phyloP scores from a whole-genome alignment of 768 basidiomycete genomes.

The Russula emetica region DNA sequence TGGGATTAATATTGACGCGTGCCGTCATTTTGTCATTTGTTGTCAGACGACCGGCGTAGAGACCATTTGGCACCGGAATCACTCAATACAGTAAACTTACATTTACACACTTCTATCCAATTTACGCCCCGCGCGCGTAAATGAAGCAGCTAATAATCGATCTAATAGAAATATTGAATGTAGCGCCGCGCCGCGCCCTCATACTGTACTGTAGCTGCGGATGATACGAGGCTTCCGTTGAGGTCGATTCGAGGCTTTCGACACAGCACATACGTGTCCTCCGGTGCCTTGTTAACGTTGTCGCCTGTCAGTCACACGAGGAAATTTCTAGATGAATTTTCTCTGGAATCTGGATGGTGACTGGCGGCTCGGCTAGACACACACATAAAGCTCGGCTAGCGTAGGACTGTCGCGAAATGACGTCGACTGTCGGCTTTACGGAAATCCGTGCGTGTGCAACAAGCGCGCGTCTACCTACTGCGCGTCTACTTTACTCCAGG shows the following conservation, averaged over 20 bases:
- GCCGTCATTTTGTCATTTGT: neutral
- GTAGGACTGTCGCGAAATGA: neutral
- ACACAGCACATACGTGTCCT: neutral
- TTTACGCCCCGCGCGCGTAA: neutral
- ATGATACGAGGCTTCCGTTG: neutral
- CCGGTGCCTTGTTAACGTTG: neutral
- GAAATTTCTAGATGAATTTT: neutral
- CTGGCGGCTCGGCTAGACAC: neutral
- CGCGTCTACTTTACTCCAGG: neutral
- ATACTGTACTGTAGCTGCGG: neutral
- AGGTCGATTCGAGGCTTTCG: neutral
- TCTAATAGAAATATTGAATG: neutral
- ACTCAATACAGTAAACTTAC: neutral
- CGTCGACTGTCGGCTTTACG: neutral
- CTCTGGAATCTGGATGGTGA: neutral
- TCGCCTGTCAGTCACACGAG: neutral
- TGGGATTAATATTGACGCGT: neutral
- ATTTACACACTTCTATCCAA: neutral
- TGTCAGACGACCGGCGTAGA: neutral
- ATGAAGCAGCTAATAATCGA: neutral
- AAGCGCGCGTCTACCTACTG: too few species aligned
- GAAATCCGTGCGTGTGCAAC: neutral
- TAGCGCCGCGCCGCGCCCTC: neutral
- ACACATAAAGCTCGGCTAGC: neutral
- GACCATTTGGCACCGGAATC: neutral